phyloP scores from a whole-genome alignment of 352 stramenopile genomes.

The Globisporangium takayamanum region DNA sequence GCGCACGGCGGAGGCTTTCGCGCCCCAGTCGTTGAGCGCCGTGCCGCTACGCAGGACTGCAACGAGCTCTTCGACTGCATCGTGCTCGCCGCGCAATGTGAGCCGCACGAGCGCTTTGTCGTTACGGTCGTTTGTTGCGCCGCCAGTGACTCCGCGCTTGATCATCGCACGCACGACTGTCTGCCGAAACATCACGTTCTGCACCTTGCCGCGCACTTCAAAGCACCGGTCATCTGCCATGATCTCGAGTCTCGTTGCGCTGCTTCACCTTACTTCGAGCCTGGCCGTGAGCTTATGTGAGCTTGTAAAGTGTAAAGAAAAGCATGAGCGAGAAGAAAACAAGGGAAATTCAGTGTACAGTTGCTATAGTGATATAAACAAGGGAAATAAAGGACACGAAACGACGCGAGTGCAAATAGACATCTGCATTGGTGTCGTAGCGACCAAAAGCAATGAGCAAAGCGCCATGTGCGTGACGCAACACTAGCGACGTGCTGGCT shows the following conservation, averaged over 20 bases:
- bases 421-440: too few relatives aligned
- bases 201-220: slow-evolving; percentile 62
- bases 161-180: slow-evolving; percentile 74
- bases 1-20: slow-evolving; percentile 29
- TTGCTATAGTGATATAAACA: neutral
- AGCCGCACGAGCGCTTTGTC: slow-evolving; percentile 57
- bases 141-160: slow-evolving; percentile 49
- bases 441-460: too few relatives aligned
- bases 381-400: neutral
- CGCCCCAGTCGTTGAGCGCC: slow-evolving; percentile 67
- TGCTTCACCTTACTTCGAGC: neutral
- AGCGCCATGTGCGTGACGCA: neutral
- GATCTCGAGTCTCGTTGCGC: neutral
- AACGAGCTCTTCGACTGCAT: slow-evolving; percentile 42
- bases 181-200: slow-evolving; percentile 82
- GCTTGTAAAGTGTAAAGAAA: neutral
- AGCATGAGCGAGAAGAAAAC: neutral
- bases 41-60: slow-evolving; percentile 33
- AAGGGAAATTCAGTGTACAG: neutral
- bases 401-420: too few relatives aligned
- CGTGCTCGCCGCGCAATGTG: slow-evolving; percentile 38
- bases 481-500: neutral
- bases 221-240: slow-evolving; percentile 37
- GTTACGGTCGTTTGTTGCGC: slow-evolving; percentile 57
- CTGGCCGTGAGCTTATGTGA: neutral